phyloP scores from a whole-genome alignment of 2,329 filamentous ascomycete species.

The Botryotinia narcissicola region DNA sequence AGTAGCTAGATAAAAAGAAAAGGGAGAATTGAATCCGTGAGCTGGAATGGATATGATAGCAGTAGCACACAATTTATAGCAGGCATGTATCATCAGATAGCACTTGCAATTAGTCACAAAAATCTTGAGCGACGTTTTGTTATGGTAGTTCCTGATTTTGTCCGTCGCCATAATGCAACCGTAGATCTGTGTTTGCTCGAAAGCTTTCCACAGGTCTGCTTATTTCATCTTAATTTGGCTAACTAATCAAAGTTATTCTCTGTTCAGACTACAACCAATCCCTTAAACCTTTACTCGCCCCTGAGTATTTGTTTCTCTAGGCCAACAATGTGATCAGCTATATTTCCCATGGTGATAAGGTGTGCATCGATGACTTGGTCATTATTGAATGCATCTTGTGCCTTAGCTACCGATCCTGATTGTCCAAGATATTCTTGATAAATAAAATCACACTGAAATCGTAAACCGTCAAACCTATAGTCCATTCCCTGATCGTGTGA shows the following conservation, averaged over 20 bases:
- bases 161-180: background rate
- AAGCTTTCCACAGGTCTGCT: background rate
- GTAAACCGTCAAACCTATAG: background rate
- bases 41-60: background rate
- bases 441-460: background rate
- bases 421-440: background rate
- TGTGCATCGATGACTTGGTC: rapidly evolving
- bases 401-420: background rate
- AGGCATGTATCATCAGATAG: background rate
- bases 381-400: background rate
- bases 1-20: background rate
- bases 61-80: background rate
- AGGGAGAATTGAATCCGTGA: background rate
- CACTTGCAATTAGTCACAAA: background rate
- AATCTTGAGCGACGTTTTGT: background rate
- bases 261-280: background rate
- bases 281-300: no score
- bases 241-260: no score
- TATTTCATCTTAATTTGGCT: background rate
- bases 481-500: background rate
- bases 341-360: background rate
- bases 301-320: background rate
- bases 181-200: background rate
- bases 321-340: background rate
- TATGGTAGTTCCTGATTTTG: background rate